Evolutionary conservation across 345 rosid species (phyloP), one percentile per base, ranked within the genome.

Genomic region (Brassica nigra): DNA sequence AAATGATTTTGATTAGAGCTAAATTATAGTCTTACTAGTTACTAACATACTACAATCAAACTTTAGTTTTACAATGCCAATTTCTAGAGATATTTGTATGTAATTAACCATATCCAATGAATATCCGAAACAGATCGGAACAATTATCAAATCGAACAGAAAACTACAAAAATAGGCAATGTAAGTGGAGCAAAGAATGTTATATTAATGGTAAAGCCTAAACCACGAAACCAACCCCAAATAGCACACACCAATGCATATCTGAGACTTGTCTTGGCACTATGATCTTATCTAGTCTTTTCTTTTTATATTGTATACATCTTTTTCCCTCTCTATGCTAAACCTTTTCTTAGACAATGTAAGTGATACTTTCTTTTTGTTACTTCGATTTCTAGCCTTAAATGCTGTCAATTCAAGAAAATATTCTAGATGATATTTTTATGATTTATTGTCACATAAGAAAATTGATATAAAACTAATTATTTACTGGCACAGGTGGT

Each of bases 221-320:
- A 70, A 62, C 70, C 75, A 66, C 78, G 42, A 75, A 75, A 75
- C 78, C 72, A 75, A 75, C 73, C 73, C 66, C 58, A 29, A 58
- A 58, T 16, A 68, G 33, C 33, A 76, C 73, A 76, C 73, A 76
- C 47, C 23, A 68, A 29, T 27, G 71, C 52, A 68, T 49, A 77
- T 62, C 75, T 62, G 23, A 77, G 65, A 69, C 63, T 33, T 70
- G 70, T 77, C 70, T 47, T 1, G 52, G 14, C 80, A 70, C 69
- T 8, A 64, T 62, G 6, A 63, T 64, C 81, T 64, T 78, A 71
- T 71, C 66, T 36, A 23, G 14, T 6, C 61, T 54, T 78, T 52
- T 71, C n/a, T 36, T 64, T 64, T 64, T 64, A 54, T 54, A 29
- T 63, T 30, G 1, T 77, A 6, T 49, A 31, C 10, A 49, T 47